Percentiles rank a stretch among this genome's conserved stretches.
These are phyloP conservation scores for Picea mariana DNA, from an alignment of 83 land plant species.

Conservation along the genomic window DNA sequence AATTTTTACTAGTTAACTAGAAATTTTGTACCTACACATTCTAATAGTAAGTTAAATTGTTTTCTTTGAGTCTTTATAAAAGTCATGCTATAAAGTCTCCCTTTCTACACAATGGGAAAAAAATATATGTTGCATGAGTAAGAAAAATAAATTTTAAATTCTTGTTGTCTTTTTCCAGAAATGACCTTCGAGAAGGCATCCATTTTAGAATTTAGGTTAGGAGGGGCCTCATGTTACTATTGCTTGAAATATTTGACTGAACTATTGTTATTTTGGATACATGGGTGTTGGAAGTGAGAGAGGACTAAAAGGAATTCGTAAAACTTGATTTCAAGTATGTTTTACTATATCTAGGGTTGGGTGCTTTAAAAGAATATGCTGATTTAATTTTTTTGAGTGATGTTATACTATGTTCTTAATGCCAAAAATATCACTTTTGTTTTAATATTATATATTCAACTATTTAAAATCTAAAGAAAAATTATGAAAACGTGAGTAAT, in stretches of 20 bases:
- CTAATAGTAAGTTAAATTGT: conserved; percentile 47
- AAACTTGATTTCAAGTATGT: background rate
- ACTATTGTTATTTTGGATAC: background rate
- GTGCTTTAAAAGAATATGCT: too few relatives aligned
- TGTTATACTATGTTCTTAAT: too few relatives aligned
- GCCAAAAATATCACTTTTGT: too few relatives aligned
- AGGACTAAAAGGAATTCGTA: background rate
- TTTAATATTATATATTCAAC: too few relatives aligned
- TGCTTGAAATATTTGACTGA: background rate
- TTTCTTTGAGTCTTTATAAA: background rate
- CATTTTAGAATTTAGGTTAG: too few relatives aligned
- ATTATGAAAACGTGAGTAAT: too few relatives aligned
- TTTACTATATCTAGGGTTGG: too few relatives aligned
- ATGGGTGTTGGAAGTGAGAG: background rate
- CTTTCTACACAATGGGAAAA: background rate
- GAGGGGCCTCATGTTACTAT: background rate
- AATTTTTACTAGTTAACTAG: too few relatives aligned
- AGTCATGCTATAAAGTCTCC: background rate
- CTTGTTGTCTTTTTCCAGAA: background rate
- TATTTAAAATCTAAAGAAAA: too few relatives aligned
- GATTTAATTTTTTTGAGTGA: too few relatives aligned
- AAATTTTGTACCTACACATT: too few relatives aligned
- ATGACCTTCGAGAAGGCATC: background rate
- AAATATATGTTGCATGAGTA: background rate
- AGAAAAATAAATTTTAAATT: background rate